These are phyloP conservation scores for Solanum stenotomum DNA, from an alignment of 257 asterid species.

Conservation along the genomic window DNA sequence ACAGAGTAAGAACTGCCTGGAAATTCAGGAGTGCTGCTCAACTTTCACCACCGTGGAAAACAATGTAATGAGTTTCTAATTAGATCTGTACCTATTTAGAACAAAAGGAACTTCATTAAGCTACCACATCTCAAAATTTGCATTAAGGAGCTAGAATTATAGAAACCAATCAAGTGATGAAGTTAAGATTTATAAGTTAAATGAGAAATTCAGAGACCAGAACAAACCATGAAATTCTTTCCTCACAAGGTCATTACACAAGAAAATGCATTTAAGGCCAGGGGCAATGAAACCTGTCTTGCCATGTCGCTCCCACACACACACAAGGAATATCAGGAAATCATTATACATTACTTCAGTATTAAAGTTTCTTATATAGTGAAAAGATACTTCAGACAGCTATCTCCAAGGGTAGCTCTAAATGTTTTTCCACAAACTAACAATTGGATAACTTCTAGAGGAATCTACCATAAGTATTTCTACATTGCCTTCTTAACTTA, in stretches of 20 bases:
- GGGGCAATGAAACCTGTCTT: background rate
- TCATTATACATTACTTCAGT: background rate
- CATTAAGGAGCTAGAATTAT: background rate
- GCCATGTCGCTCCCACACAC: background rate
- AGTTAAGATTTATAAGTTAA: background rate
- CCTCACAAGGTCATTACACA: background rate
- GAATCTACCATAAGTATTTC: background rate
- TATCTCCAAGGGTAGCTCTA: background rate
- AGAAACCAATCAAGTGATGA: background rate
- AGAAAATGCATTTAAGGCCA: background rate
- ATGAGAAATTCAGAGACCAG: background rate
- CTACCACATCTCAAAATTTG: background rate
- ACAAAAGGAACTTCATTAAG: background rate
- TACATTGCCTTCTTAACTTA: background rate
- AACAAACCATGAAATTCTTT: background rate
- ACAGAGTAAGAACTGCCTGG: background rate
- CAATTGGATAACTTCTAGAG: background rate
- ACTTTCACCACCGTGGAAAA: background rate
- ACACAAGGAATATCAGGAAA: background rate
- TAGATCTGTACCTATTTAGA: background rate
- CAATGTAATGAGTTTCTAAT: background rate
- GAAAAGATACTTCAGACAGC: background rate
- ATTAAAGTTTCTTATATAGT: background rate
- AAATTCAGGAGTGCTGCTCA: background rate
- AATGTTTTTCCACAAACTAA: background rate